A percentile compares a stretch with the other conserved stretches of the same genome.
These are phyloP conservation scores for Diaporthe australafricana DNA, from an alignment of 2,329 filamentous ascomycete genomes.

Conservation along the genomic window DNA sequence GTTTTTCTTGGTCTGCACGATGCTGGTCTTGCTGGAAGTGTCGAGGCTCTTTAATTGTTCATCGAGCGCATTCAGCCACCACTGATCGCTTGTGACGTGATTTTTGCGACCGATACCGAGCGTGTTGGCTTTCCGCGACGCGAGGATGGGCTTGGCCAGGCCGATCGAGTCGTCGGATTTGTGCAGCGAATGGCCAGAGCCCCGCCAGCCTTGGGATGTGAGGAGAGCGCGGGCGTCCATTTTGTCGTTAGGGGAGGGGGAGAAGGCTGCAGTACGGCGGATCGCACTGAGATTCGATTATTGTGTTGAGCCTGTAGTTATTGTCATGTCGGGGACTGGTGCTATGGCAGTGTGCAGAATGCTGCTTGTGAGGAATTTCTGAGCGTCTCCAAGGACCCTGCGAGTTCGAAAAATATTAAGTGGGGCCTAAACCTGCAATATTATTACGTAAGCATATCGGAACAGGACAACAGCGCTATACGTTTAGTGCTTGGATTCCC, in stretches of 20 bases:
- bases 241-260: background rate
- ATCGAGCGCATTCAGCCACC: conserved; percentile 97
- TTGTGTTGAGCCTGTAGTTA: background rate
- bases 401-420: conserved; percentile 31
- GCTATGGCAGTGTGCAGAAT: background rate
- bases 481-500: background rate
- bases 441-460: conserved; percentile 18
- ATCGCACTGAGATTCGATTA: conserved; percentile 6
- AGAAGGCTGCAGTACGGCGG: background rate
- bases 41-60: conserved; percentile 86
- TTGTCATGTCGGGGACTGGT: conserved; percentile 23
- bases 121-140: conserved; percentile 84
- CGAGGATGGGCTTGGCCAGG: conserved; percentile 83
- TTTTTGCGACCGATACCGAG: conserved; percentile 84
- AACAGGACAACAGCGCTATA: too few species aligned
- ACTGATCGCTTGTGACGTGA: conserved; percentile 80
- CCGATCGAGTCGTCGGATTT: conserved; percentile 78
- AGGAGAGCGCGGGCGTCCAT: conserved; percentile 92
- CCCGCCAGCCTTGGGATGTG: conserved; percentile 89
- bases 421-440: background rate
- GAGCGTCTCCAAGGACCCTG: background rate
- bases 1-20: conserved; percentile 66
- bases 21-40: conserved; percentile 66
- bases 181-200: conserved; percentile 88
- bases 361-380: background rate